These are phyloP conservation scores for Fusarium nisikadoi DNA, from an alignment of 2,329 filamentous ascomycete genomes.

Conservation along the genomic window DNA sequence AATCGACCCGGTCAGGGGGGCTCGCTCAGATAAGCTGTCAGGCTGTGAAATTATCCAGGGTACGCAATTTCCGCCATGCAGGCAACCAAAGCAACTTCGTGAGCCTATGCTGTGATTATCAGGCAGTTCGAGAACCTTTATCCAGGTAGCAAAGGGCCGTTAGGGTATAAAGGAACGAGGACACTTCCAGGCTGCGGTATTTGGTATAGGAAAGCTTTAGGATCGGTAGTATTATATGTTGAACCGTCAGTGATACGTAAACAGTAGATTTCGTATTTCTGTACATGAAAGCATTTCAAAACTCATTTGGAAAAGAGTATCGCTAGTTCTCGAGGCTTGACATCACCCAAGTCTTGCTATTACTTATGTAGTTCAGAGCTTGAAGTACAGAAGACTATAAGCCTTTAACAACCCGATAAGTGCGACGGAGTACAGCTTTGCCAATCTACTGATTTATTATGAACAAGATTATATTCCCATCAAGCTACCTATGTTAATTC, in stretches of 20 bases:
- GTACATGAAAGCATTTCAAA: neutral
- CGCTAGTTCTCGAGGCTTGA: neutral
- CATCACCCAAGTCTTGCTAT: neutral
- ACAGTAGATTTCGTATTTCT: neutral
- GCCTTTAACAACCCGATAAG: neutral
- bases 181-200: neutral
- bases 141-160: neutral
- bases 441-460: neutral
- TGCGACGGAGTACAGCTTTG: neutral
- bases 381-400: neutral
- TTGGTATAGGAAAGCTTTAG: neutral
- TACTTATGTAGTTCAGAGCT: neutral
- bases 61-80: constrained; percentile 39
- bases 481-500: neutral
- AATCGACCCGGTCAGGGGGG: constrained; percentile 20
- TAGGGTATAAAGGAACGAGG: neutral
- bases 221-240: neutral
- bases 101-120: constrained; percentile 8
- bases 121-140: neutral
- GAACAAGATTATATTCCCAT: neutral
- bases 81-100: constrained; percentile 17
- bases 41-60: constrained; percentile 37
- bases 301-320: neutral
- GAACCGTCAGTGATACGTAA: neutral
- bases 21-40: neutral